Conservation (phyloP, 1,139 yeast genomes). For the Sugiyamaella grinbergsii region DNA sequence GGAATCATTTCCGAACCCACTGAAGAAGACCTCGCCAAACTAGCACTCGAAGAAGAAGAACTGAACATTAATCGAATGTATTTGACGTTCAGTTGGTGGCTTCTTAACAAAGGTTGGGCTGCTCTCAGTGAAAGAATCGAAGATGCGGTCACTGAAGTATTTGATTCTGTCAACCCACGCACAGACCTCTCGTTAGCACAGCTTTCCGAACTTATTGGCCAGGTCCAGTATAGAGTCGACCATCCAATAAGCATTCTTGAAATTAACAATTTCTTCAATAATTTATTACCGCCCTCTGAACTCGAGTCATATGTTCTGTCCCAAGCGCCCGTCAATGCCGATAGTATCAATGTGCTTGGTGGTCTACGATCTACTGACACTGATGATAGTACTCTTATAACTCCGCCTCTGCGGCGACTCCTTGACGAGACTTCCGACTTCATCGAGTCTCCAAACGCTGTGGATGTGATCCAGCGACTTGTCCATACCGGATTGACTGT, state of each 20-base stretch:
- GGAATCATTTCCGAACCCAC: constrained; percentile 33
- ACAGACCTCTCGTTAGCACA: constrained; percentile 66
- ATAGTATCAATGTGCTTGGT: neutral
- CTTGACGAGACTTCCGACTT: constrained; percentile 57
- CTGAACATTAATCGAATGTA: constrained; percentile 72
- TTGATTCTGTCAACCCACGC: constrained; percentile 68
- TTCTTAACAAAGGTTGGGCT: constrained; percentile 82
- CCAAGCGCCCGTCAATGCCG: constrained; percentile 38
- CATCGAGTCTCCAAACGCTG: constrained; percentile 48
- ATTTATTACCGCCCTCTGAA: constrained; percentile 48
- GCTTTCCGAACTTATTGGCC: constrained; percentile 53
- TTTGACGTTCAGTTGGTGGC: constrained; percentile 91
- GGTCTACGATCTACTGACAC: constrained; percentile 8
- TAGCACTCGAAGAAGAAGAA: constrained; percentile 36
- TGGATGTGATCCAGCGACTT: constrained; percentile 44
- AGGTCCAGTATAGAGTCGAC: constrained; percentile 49
- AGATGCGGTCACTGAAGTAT: constrained; percentile 59
- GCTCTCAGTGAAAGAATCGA: constrained; percentile 58
- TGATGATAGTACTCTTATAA: constrained; percentile 23
- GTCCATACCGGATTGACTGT: constrained; percentile 44
- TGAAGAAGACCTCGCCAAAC: constrained; percentile 34
- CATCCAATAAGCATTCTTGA: constrained; percentile 29
- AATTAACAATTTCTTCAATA: constrained; percentile 35
- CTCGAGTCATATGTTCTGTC: constrained; percentile 44
- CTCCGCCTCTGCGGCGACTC: constrained; percentile 39